phyloP scores from a whole-genome alignment of 257 asterid species.

The Phtheirospermum japonicum region DNA sequence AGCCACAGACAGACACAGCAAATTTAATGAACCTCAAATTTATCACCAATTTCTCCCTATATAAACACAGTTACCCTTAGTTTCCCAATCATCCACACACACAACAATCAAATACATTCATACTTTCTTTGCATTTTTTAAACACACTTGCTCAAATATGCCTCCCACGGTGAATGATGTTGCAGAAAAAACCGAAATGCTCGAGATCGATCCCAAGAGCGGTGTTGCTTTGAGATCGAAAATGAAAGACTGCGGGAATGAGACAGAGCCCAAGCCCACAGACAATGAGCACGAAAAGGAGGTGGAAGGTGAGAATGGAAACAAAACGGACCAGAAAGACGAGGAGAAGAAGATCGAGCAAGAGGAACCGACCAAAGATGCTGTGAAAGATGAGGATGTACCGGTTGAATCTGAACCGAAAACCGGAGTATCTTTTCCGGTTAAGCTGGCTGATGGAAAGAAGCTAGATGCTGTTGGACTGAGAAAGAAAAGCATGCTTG shows the following conservation, averaged over 20 bases:
- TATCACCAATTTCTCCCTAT: slow-evolving; percentile 29
- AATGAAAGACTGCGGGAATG: slow-evolving; percentile 15
- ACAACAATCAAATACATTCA: slow-evolving; percentile 19
- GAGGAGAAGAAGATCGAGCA: slow-evolving; percentile 30
- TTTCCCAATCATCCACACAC: slow-evolving; percentile 25
- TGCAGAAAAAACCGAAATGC: slow-evolving; percentile 34
- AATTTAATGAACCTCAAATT: slow-evolving; percentile 31
- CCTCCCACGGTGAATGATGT: slow-evolving; percentile 50
- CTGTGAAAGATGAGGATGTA: slow-evolving; percentile 38
- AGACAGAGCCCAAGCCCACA: neutral
- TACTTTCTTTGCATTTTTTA: neutral
- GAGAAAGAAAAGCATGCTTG: slow-evolving; percentile 79
- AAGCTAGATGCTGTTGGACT: slow-evolving; percentile 55
- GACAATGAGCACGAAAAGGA: slow-evolving; percentile 34
- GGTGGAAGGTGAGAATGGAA: slow-evolving; percentile 24
- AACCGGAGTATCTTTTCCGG: slow-evolving; percentile 65
- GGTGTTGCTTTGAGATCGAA: slow-evolving; percentile 35
- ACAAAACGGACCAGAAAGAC: slow-evolving; percentile 28
- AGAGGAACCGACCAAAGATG: slow-evolving; percentile 29
- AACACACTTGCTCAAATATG: slow-evolving; percentile 30
- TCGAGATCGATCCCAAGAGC: slow-evolving; percentile 47
- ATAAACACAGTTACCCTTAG: slow-evolving; percentile 24
- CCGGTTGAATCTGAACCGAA: slow-evolving; percentile 58
- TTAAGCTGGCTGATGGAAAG: slow-evolving; percentile 50
- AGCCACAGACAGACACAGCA: neutral